Conservation (phyloP, 148 eudicot species). For the Diospyros lotus region DNA sequence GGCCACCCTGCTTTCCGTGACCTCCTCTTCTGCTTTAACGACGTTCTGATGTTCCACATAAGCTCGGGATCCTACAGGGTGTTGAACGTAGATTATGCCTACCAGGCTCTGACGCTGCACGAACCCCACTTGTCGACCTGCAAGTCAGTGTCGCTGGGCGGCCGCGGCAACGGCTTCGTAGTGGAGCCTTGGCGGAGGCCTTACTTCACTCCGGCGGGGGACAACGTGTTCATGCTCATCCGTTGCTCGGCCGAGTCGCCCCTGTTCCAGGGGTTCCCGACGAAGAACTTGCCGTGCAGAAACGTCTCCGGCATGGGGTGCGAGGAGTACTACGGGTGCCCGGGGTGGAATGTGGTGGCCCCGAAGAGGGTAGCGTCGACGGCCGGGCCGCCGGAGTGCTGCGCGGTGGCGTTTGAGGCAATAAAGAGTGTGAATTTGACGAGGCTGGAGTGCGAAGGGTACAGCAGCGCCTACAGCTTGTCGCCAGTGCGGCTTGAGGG, state of each 20-base stretch:
- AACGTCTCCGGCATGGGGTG: slow-evolving; percentile 92
- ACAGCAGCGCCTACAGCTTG: slow-evolving; percentile 23
- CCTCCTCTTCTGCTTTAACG: slow-evolving; percentile 78
- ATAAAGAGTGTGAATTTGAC: slow-evolving; percentile 40
- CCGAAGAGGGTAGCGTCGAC: slow-evolving; percentile 49
- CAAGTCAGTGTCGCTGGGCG: slow-evolving; percentile 53
- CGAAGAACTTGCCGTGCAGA: slow-evolving; percentile 60
- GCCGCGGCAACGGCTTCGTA: slow-evolving; percentile 75
- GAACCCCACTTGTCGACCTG: slow-evolving; percentile 91
- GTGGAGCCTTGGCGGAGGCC: slow-evolving; percentile 66
- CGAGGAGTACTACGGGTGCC: slow-evolving; percentile 78
- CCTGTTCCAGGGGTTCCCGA: slow-evolving; percentile 78
- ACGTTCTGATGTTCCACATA: slow-evolving; percentile 77
- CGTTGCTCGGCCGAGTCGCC: slow-evolving; percentile 73
- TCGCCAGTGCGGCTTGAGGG: slow-evolving; percentile 28
- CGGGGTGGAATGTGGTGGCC: slow-evolving; percentile 57
- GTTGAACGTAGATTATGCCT: slow-evolving; percentile 81
- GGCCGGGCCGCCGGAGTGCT: slow-evolving; percentile 76
- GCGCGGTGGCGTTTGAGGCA: slow-evolving; percentile 58
- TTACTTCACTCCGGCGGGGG: slow-evolving; percentile 57
- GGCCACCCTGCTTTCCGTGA: slow-evolving; percentile 85
- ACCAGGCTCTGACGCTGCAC: slow-evolving; percentile 59
- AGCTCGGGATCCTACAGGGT: slow-evolving; percentile 87
- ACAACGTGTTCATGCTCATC: slow-evolving; percentile 72
- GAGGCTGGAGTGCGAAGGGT: slow-evolving; percentile 20